A percentile compares a stretch with the other conserved stretches of the same genome.
Evolutionary conservation across 768 basidiomycete genomes (phyloP).

Genomic region (Boletus subcaerulescens): DNA sequence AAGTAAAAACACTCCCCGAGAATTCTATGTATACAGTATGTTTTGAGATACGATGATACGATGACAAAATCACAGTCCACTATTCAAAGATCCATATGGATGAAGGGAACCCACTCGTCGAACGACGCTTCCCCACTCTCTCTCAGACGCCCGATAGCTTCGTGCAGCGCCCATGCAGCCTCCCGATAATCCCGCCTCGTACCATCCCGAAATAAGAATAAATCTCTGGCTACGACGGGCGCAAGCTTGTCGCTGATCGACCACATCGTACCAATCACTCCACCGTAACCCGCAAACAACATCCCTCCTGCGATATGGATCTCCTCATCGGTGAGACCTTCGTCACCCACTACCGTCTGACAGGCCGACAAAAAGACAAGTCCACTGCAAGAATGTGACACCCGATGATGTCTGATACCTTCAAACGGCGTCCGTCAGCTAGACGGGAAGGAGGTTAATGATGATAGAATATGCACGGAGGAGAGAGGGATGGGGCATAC

Average conservation of each 20-base stretch:
- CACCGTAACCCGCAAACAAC: constrained; percentile 30
- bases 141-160: too few relatives aligned
- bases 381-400: background rate
- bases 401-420: constrained; percentile 9
- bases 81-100: too few relatives aligned
- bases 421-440: background rate
- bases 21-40: too few relatives aligned
- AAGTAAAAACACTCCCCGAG: too few relatives aligned
- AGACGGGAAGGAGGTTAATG: constrained; percentile 16
- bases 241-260: constrained; percentile 21
- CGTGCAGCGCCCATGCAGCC: background rate
- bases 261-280: constrained; percentile 1
- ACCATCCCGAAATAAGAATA: constrained; percentile 16
- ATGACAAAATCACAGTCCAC: too few relatives aligned
- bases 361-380: background rate
- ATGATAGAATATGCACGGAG: constrained; percentile 16
- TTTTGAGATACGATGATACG: too few relatives aligned
- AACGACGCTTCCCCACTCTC: background rate
- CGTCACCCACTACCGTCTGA: background rate
- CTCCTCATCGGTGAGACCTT: background rate
- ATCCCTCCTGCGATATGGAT: constrained; percentile 11
- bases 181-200: background rate
- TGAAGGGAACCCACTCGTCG: too few relatives aligned
- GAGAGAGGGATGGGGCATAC: constrained; percentile 11
- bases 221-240: constrained; percentile 29